Conservation (phyloP, 2,329 filamentous ascomycete species). For the Fusarium lateritium region DNA sequence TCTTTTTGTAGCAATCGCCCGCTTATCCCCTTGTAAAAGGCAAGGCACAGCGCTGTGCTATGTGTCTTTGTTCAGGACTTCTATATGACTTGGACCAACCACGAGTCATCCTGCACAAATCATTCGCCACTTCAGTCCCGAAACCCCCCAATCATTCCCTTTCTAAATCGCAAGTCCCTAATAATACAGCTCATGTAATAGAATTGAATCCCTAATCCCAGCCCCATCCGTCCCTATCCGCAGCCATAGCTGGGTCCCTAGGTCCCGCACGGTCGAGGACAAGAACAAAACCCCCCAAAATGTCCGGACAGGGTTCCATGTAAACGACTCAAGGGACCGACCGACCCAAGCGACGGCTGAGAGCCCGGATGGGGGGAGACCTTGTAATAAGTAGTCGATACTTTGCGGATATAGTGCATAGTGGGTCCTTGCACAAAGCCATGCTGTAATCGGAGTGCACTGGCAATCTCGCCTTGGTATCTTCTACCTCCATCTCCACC, state of each 20-base stretch:
- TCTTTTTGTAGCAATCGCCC: constrained; percentile 4
- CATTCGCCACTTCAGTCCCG: constrained; percentile 30
- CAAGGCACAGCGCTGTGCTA: constrained; percentile 13
- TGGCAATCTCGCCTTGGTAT: constrained; percentile 30
- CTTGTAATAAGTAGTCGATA: constrained; percentile 26
- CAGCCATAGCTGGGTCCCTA: constrained; percentile 10
- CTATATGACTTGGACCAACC: constrained; percentile 10
- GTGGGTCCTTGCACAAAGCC: constrained; percentile 11
- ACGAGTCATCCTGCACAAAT: constrained; percentile 11
- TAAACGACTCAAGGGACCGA: constrained; percentile 36
- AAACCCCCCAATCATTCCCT: constrained; percentile 25
- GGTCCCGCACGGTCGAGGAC: constrained; percentile 15
- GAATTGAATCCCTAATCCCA: constrained; percentile 35
- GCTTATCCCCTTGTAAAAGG: constrained; percentile 19
- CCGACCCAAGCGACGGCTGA: constrained; percentile 34
- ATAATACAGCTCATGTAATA: constrained; percentile 28
- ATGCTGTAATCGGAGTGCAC: constrained; percentile 19
- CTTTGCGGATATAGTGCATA: constrained; percentile 16
- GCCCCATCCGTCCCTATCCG: constrained; percentile 20
- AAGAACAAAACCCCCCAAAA: constrained; percentile 24
- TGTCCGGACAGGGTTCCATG: constrained; percentile 24
- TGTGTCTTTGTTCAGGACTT: constrained; percentile 3
- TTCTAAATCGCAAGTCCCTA: constrained; percentile 15
- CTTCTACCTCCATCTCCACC: constrained; percentile 31
- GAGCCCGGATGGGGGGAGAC: constrained; percentile 15